Conservation (phyloP, 768 basidiomycete genomes). For the Sutorius australiensis region DNA sequence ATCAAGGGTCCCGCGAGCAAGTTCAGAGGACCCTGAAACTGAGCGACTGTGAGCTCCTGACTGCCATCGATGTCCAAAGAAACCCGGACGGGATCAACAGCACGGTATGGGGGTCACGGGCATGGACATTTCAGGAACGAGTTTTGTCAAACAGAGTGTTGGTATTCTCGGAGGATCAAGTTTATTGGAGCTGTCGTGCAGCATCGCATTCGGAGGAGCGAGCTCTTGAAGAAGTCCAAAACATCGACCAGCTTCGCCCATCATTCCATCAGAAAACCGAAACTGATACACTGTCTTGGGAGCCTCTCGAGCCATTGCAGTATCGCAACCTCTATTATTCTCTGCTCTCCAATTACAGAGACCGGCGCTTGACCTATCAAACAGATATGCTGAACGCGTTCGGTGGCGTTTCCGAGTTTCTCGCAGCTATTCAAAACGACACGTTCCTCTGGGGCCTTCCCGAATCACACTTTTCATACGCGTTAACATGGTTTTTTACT, state of each 20-base stretch:
- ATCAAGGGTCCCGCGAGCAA: not conserved
- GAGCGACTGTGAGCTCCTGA: constrained; percentile 8
- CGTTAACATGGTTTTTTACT: constrained; percentile 4
- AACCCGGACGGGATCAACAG: not conserved
- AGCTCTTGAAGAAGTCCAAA: constrained; percentile 1
- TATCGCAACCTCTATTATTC: not conserved
- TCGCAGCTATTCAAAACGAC: constrained; percentile 9
- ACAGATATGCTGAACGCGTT: constrained; percentile 18
- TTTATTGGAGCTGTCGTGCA: constrained; percentile 16
- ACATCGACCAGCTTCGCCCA: not conserved
- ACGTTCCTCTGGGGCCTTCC: constrained; percentile 15
- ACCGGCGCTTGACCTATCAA: constrained; percentile 9
- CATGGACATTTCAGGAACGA: constrained; percentile 23
- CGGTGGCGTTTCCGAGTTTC: constrained; percentile 10
- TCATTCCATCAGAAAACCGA: not conserved
- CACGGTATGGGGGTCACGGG: constrained; percentile 11
- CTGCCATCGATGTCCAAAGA: constrained; percentile 4
- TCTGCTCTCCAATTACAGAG: constrained; percentile 7
- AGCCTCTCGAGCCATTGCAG: not conserved
- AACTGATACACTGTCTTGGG: not conserved
- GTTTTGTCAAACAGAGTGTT: constrained; percentile 12
- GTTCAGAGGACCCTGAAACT: constrained; percentile 11
- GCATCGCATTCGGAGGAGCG: constrained; percentile 12
- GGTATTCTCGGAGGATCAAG: constrained; percentile 17
- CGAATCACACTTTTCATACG: constrained; percentile 12